These are phyloP conservation scores for Saturnispora hagleri DNA, from an alignment of 805 yeast genomes.

Conservation along the genomic window DNA sequence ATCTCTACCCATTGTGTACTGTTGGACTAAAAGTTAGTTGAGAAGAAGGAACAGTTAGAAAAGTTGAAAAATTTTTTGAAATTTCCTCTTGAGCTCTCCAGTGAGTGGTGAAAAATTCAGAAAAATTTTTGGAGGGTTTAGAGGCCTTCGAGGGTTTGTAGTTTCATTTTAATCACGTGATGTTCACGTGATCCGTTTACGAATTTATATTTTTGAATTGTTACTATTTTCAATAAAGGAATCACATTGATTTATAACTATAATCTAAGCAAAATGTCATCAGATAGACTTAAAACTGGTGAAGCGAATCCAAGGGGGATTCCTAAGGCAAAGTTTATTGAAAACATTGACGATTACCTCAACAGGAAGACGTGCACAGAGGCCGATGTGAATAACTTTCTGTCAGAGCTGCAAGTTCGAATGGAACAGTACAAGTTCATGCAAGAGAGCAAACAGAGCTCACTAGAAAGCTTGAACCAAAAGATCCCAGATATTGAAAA, in stretches of 20 bases:
- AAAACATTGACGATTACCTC: constrained; percentile 66
- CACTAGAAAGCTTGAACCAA: constrained; percentile 42
- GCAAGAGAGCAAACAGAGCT: constrained; percentile 51
- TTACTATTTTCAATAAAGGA: too few relatives aligned
- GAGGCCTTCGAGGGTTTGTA: not conserved
- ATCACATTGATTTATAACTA: too few relatives aligned
- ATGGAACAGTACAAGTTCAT: constrained; percentile 83
- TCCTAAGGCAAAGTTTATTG: constrained; percentile 93
- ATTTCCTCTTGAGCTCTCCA: not conserved
- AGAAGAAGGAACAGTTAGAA: not conserved
- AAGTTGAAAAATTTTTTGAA: not conserved
- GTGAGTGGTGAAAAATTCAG: not conserved
- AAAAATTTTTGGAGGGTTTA: not conserved
- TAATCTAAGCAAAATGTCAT: constrained; percentile 5
- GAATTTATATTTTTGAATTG: too few relatives aligned
- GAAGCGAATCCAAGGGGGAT: constrained; percentile 86
- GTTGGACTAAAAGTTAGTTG: constrained; percentile 3
- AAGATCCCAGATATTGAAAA: constrained; percentile 91
- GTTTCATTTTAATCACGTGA: not conserved
- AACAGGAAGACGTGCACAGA: constrained; percentile 32
- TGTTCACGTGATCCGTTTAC: not conserved
- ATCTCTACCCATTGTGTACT: constrained; percentile 84
- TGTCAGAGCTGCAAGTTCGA: constrained; percentile 76
- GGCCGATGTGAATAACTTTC: constrained; percentile 34
- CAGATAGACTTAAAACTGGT: constrained; percentile 35